These are phyloP conservation scores for Royoungia palumana DNA, from an alignment of 768 basidiomycete species.

Conservation along the genomic window DNA sequence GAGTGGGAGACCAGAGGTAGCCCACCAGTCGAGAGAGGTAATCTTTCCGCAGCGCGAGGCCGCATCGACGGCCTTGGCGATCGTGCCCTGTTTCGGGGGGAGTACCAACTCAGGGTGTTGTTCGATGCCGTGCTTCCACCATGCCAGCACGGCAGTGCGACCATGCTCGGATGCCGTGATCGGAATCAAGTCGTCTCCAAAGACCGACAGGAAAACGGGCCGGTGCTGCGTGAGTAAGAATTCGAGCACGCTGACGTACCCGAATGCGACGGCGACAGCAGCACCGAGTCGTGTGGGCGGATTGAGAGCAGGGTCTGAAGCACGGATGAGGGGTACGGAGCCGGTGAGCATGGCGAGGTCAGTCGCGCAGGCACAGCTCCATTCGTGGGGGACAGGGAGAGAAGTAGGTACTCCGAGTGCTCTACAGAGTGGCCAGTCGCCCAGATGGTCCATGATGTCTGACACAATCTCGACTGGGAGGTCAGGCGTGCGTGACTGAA, in stretches of 20 bases:
- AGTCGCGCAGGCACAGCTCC: slow-evolving; percentile 64
- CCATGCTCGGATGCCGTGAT: slow-evolving; percentile 77
- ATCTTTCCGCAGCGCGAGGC: slow-evolving; percentile 78
- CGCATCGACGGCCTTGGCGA: slow-evolving; percentile 71
- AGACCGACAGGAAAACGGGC: slow-evolving; percentile 59
- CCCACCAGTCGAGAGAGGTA: slow-evolving; percentile 79
- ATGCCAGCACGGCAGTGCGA: slow-evolving; percentile 65
- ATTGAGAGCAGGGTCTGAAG: slow-evolving; percentile 50
- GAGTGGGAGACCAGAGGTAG: slow-evolving; percentile 56
- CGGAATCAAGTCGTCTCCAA: slow-evolving; percentile 67
- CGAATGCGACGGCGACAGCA: slow-evolving; percentile 64
- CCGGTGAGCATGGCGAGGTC: slow-evolving; percentile 74
- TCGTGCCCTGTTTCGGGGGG: slow-evolving; percentile 49
- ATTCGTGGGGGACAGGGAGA: slow-evolving; percentile 60
- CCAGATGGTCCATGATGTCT: slow-evolving; percentile 72
- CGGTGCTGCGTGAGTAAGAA: slow-evolving; percentile 67
- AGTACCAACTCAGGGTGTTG: slow-evolving; percentile 59
- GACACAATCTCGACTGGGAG: slow-evolving; percentile 76
- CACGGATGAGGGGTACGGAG: slow-evolving; percentile 55
- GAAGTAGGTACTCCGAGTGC: slow-evolving; percentile 74
- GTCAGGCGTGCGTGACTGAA: slow-evolving; percentile 46
- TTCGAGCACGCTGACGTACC: slow-evolving; percentile 71
- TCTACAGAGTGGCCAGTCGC: slow-evolving; percentile 81
- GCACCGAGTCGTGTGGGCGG: slow-evolving; percentile 72
- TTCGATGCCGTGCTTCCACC: slow-evolving; percentile 73